Evolutionary conservation across 306 rosid genomes (phyloP), one percentile per base, ranked within the genome.

Genomic region (Quillaja saponaria): DNA sequence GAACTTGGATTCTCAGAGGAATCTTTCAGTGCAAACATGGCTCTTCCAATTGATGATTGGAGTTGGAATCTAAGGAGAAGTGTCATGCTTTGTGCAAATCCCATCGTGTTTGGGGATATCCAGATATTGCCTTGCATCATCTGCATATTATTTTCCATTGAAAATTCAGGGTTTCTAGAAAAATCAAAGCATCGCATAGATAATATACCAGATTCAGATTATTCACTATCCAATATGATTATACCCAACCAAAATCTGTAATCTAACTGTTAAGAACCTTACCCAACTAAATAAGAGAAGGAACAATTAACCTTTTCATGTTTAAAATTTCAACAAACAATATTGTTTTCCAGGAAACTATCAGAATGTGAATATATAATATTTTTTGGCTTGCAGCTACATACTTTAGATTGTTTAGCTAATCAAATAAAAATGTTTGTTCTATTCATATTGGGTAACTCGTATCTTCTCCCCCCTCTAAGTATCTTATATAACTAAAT

Each of bases 81-180:
- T 12, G 86, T 74, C 95, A 84, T 75, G 74, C 90, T 81, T 63
- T 84, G 82, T 60, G 79, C 78, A 64, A 75, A 67, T 38, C 85
- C 90, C 49, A 45, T 42, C n/a, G 82, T 57, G 55, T 82, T 79
- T 10, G 63, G 62, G 35, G 84, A 78, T 58, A 81, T 69, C 88
- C 85, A 81, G 64, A 90, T 81, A 71, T 82, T 76, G 31, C 97
- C 97, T 63, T 87, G 92, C 95, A 90, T 87, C 84, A 82, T 87
- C 97, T 90, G 90, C 74, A 75, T 15, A 63, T 58, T n/a, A 13
- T 67, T 75, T 45, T 55, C 44, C 19, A 15, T n/a, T 63, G 13
- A 49, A 49, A 49, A 66, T 58, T 73, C 68, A 71, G 74, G 44
- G 65, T 57, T 55, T 59, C 34, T 15, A 39, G 53, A 19, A 64